Conservation (phyloP, 2,329 filamentous ascomycete genomes). For the Fusarium mangiferae region DNA sequence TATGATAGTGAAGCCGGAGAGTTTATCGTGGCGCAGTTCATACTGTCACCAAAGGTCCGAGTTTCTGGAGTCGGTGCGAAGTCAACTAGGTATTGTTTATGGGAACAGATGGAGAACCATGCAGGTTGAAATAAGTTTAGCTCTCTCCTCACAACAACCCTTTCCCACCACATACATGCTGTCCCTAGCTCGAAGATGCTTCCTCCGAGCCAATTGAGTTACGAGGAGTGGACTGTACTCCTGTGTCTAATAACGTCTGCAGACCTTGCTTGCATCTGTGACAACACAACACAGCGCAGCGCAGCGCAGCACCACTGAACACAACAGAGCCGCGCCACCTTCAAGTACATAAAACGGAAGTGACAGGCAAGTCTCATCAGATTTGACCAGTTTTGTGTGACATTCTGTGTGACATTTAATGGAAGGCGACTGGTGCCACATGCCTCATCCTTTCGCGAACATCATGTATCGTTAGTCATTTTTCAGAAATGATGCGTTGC, state of each 20-base stretch:
- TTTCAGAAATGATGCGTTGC: background rate
- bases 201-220: constrained; percentile 12
- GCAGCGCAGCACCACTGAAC: background rate
- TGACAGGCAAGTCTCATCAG: constrained; percentile 12
- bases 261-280: constrained; percentile 16
- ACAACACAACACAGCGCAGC: background rate
- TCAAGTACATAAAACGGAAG: background rate
- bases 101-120: constrained; percentile 11
- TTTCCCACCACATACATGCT: constrained; percentile 18
- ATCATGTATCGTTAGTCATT: background rate
- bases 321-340: constrained; percentile 28
- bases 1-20: background rate
- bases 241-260: background rate
- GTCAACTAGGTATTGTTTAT: background rate
- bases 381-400: constrained; percentile 18
- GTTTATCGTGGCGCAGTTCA: background rate
- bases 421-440: constrained; percentile 34
- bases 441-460: background rate
- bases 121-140: constrained; percentile 20
- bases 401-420: constrained; percentile 19
- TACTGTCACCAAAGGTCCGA: background rate
- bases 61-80: background rate
- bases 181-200: background rate
- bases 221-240: background rate
- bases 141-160: constrained; percentile 20